phyloP scores from a whole-genome alignment of 805 yeast genomes.

The Wickerhamiella sorbophila region DNA sequence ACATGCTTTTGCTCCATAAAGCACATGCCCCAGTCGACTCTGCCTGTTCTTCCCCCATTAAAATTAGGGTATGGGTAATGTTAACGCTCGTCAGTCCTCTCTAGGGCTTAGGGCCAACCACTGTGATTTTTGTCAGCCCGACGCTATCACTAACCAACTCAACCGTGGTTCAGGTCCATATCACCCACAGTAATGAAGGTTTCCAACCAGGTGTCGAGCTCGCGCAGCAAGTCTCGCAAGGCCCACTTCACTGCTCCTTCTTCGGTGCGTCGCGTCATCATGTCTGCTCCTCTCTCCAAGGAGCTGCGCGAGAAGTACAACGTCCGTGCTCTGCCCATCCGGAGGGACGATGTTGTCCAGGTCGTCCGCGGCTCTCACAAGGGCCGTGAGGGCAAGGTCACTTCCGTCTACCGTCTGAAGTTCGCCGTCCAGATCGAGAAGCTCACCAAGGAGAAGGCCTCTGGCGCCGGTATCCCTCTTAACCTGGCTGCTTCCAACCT shows the following conservation, averaged over 20 bases:
- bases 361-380: conserved; percentile 98
- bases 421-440: conserved; percentile 93
- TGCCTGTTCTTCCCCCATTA: no score
- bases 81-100: no score
- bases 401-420: conserved; percentile 98
- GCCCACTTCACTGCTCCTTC: conserved; percentile 99
- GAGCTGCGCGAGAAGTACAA: conserved; percentile 97
- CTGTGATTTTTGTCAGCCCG: no score
- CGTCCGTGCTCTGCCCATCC: conserved; percentile 89
- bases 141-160: conserved; percentile 1
- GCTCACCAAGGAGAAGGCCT: conserved; percentile 93
- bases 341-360: conserved; percentile 90
- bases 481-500: conserved; percentile 98
- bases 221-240: conserved; percentile 99
- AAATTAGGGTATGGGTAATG: no score
- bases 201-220: conserved; percentile 73
- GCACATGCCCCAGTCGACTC: no score
- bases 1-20: no score
- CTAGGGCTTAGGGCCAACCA: conserved; percentile 1
- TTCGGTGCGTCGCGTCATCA: conserved; percentile 79
- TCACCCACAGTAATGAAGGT: conserved; percentile 16
- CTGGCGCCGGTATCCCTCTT: conserved; percentile 94
- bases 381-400: conserved; percentile 97
- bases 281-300: conserved; percentile 98
- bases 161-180: not conserved